These are phyloP conservation scores for Plantago coronopus DNA, from an alignment of 305 asterid species.

Conservation along the genomic window DNA sequence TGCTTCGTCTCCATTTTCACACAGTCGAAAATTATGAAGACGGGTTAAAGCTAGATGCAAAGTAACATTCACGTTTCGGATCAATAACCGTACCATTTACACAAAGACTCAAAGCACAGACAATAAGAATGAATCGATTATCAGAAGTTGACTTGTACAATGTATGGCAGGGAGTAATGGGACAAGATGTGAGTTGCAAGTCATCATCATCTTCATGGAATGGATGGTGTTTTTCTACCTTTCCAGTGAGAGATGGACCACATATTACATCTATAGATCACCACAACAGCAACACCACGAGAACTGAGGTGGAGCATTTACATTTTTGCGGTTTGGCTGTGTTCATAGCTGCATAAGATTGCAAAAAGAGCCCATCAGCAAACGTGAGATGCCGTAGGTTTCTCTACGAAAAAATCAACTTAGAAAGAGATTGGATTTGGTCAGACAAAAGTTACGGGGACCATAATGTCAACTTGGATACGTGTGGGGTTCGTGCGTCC, in stretches of 20 bases:
- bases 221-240: too few species aligned
- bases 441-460: constrained; percentile 16
- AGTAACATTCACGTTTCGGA: too few species aligned
- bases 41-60: too few species aligned
- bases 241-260: constrained; percentile 2
- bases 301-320: constrained; percentile 1
- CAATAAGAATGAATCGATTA: background rate
- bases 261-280: background rate
- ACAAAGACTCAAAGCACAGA: background rate
- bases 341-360: background rate
- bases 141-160: background rate
- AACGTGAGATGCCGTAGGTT: constrained; percentile 6
- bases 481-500: constrained; percentile 4
- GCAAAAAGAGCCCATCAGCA: background rate
- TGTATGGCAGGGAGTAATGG: background rate
- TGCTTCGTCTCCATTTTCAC: too few species aligned
- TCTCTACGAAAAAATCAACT: background rate
- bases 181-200: background rate
- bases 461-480: constrained; percentile 6
- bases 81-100: background rate
- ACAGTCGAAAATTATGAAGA: too few species aligned
- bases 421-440: constrained; percentile 11
- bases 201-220: background rate
- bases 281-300: background rate
- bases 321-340: background rate